Evolutionary conservation across 768 basidiomycete species (phyloP), one percentile per base, ranked within the genome.

Genomic region (Lepiota venenata): DNA sequence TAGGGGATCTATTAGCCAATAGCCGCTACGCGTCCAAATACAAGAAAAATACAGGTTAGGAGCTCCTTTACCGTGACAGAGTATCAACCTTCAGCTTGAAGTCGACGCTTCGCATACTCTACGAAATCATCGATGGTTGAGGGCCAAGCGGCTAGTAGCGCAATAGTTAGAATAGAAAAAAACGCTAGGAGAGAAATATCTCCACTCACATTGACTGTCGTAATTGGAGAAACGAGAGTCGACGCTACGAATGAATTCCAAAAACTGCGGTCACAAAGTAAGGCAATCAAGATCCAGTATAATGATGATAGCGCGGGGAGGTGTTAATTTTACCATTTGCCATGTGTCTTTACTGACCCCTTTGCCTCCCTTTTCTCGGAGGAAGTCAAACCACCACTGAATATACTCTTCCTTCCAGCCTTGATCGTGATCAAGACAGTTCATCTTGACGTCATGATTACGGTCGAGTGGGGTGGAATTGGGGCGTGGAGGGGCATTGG

Each of bases 311-410:
- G 32, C 32, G 32, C 32, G 10, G 10, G 32, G 10, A 35, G 48
- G 25, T 5, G 49, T 25, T 36, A 25, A 12, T 70, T 84, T 40
- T 46, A 89, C 91, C 91, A 93, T 93, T 48, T 76, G 69, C 92
- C 91, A 93, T 15, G 88, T 90, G 70, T 93, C 92, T 70, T 88
- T 91, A 71, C 89, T 93, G 29, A 95, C 79, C 4, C 90, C 91
- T 64, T 87, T 88, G 18, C 74, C 74, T 1, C 83, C 84, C 59
- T 80, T 85, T 64, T 79, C 72, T 29, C 65, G 69, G 66, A 94
- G 67, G 66, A 83, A 95, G n/a, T 86, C 83, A 61, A 87, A 82
- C 93, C 93, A 95, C 80, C 80, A 82, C 21, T 81, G 65, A 14
- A 77, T 81, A 63, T 87, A 80, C 57, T 81, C 76, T 45, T 73